These are phyloP conservation scores for Trypanosoma theileri DNA, from an alignment of 208 protist species.

Conservation along the genomic window DNA sequence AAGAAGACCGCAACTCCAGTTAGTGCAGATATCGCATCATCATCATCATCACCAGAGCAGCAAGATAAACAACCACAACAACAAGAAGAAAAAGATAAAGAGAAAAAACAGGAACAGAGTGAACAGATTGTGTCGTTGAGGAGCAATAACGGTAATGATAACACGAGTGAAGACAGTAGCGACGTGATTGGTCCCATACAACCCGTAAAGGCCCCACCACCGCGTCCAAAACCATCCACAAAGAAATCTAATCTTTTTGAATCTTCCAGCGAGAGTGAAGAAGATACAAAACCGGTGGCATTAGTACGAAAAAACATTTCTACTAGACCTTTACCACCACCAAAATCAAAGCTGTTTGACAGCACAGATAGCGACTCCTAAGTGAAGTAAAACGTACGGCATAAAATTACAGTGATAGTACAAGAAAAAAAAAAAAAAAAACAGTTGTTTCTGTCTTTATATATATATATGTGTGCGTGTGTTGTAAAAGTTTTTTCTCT, in stretches of 20 bases:
- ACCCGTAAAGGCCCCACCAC: not conserved
- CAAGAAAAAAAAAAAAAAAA: not conserved
- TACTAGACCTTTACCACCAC: constrained; percentile 10
- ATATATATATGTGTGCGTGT: constrained; percentile 13
- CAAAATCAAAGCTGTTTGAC: constrained; percentile 34
- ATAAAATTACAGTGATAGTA: not conserved
- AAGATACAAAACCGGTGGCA: not conserved
- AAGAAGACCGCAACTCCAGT: not conserved
- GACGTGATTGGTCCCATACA: no score
- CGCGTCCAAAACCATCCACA: not conserved
- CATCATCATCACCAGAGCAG: not conserved
- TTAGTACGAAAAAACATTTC: not conserved
- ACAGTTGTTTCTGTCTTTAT: constrained; percentile 9
- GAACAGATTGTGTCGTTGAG: no score
- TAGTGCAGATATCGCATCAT: not conserved
- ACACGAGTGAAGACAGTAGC: no score
- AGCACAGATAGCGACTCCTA: constrained; percentile 38
- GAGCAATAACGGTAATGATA: no score
- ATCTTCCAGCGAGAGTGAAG: constrained; percentile 11
- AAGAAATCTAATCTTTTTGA: constrained; percentile 11
- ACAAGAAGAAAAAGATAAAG: not conserved
- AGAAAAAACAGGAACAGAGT: no score
- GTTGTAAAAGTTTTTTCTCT: not conserved
- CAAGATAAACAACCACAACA: not conserved
- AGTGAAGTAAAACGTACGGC: not conserved